These are phyloP conservation scores for Pichia rugopelliculosa DNA, from an alignment of 805 yeast genomes.

Conservation along the genomic window DNA sequence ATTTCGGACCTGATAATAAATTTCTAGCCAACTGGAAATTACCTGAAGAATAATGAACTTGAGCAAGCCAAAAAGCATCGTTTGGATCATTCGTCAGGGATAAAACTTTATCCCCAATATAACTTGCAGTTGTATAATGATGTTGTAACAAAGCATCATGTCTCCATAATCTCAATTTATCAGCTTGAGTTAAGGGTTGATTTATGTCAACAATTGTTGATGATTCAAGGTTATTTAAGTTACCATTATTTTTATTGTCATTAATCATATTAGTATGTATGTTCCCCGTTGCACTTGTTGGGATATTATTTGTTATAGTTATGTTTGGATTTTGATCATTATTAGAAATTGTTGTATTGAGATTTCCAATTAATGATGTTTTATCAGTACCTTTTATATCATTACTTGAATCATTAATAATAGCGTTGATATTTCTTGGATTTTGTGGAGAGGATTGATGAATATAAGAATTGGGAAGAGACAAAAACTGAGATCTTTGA, in stretches of 20 bases:
- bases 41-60: conserved; percentile 72
- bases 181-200: conserved; percentile 66
- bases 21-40: conserved; percentile 74
- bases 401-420: neutral
- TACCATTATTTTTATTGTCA: neutral
- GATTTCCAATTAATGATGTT: neutral
- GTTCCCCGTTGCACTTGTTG: neutral
- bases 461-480: conserved; percentile 10
- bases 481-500: conserved; percentile 11
- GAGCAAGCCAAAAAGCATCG: conserved; percentile 96
- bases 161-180: conserved; percentile 81
- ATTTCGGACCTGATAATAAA: conserved; percentile 49
- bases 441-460: conserved; percentile 14
- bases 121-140: conserved; percentile 83
- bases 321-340: neutral
- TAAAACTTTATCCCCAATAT: conserved; percentile 83
- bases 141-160: conserved; percentile 92
- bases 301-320: neutral
- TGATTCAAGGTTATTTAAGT: conserved; percentile 3
- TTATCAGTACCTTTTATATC: neutral
- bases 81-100: conserved; percentile 79
- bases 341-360: neutral
- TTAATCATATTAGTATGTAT: neutral
- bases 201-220: conserved; percentile 18
- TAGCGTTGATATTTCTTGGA: neutral